Base-by-base conservation (phyloP, 192 early-diverging fungal species). In the Coemansia reversa region DNA sequence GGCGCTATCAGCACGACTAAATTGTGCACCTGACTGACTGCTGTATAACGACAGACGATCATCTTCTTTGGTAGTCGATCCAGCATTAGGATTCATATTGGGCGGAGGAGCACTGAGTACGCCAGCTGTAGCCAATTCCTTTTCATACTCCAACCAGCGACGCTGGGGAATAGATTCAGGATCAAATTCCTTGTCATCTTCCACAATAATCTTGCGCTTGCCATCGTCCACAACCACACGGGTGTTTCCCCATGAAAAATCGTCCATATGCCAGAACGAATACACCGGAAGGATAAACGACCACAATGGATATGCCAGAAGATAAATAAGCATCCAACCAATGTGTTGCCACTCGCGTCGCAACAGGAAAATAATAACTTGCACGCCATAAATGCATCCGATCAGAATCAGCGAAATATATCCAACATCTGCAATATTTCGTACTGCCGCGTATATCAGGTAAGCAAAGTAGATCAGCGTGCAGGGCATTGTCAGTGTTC, bases 261-360 rank as follows among this genome's bases (percentile, higher is more conserved):
- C 95, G 61, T 97, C 95, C 85, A 96, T 93, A 81, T 97, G 94
- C 95, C 94, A 96, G 87, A 98, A 97, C n/a, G 94, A 87, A 75
- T 98, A 98, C 28, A 98, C 70, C 2, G 96, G 96, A 49, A 98
- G 86, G 61, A 92, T 89, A 60, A 94, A 92, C 5, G 89, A 91
- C 69, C 92, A 98, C 19, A 97, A 74, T 6, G 96, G 94, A 53
- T 93, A 91, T 6, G 91, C 91, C 2, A 93, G 66, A 16, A 97
- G 83, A 74, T 97, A 97, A 56, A 91, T 88, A 42, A 89, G 69
- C 90, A 91, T 91, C 90, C 90, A 90, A 9, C 90, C 90, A 53
- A 91, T 83, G 57, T 91, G 87, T 59, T 89, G 88, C 88, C 88
- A 89, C 64, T 91, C 86, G 42, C 89, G 73, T 60, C 90, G 90